Evolutionary conservation across 257 asterid genomes (phyloP), one percentile per base, ranked within the genome.

Genomic region (Solanum megistacrolobum): DNA sequence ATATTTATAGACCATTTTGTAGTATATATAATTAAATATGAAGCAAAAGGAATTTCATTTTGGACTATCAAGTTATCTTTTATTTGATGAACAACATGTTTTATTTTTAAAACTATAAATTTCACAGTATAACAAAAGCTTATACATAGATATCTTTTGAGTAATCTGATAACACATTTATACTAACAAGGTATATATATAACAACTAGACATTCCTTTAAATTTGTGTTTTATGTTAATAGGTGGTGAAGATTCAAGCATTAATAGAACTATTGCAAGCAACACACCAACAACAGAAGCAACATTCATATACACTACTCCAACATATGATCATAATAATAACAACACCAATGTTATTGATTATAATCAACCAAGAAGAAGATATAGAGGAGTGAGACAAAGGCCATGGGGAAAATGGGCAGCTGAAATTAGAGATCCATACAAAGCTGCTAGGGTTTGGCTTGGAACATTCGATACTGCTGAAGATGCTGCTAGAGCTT

Each of bases 391-490:
- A 75, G 96, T 93, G 1, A 83, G 94, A 74, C 88, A 89, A 75
- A 73, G 96, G 88, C 96, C 96, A 13, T 93, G 94, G 96, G 96
- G 96, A 6, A 93, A 92, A 87, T 93, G 94, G 93, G 95, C 96
- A 0, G 95, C 96, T 9, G 95, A 93, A 79, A 93, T 92, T 5
- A 87, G 96, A 78, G 96, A 93, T 34, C 96, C 96, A 25, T n/a
- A 83, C 39, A 92, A 89, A 68, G 96, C 96, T 12, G 83, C 94
- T 0, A 88, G 94, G 35, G 92, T 92, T 74, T 93, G 96, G 96
- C 87, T 92, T 1, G 96, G 95, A 34, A 93, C 95, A 13, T 92
- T 92, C 66, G 91, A 92, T 87, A 89, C 90, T 1, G 93, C 94
- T 0, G 94, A 93, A 84, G 93, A 88, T 5, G 95, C 94, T 13